These are phyloP conservation scores for Sugiyamaella lignohabitans DNA, from an alignment of 805 yeast genomes.

Conservation along the genomic window DNA sequence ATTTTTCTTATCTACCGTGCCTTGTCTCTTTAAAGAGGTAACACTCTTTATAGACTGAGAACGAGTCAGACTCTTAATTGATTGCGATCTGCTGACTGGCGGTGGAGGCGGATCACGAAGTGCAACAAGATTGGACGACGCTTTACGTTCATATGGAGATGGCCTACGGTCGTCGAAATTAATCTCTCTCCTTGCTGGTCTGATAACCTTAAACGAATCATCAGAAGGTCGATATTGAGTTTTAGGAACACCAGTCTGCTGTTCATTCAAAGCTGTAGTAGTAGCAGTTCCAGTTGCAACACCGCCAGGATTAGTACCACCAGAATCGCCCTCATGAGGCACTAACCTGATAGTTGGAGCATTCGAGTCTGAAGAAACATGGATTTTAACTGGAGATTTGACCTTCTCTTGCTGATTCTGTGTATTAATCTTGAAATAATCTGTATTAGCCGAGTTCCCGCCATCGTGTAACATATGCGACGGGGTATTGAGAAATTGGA, in stretches of 20 bases:
- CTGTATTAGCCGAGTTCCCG: not conserved
- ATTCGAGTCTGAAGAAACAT: not conserved
- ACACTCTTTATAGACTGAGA: not conserved
- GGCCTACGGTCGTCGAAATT: constrained; percentile 75
- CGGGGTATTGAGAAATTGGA: not conserved
- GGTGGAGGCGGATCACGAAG: constrained; percentile 47
- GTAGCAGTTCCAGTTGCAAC: constrained; percentile 3
- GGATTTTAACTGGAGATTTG: not conserved
- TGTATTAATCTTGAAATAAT: not conserved
- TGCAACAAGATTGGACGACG: constrained; percentile 53
- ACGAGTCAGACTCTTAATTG: constrained; percentile 7
- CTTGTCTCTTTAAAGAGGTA: not conserved
- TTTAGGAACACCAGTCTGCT: not conserved
- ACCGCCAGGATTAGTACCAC: too few relatives aligned
- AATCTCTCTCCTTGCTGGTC: constrained; percentile 56
- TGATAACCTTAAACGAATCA: constrained; percentile 58
- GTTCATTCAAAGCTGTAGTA: constrained; percentile 6
- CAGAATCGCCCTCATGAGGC: too few relatives aligned
- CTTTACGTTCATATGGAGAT: constrained; percentile 51
- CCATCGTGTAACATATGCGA: not conserved
- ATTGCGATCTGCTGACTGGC: constrained; percentile 25
- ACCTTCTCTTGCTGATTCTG: not conserved
- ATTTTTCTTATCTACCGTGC: not conserved
- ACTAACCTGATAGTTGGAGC: not conserved
- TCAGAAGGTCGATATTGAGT: constrained; percentile 15